Evolutionary conservation across 1,284 basidiomycete species (phyloP), one percentile per base, ranked within the genome.

Genomic region (Hymenochaete sp.): DNA sequence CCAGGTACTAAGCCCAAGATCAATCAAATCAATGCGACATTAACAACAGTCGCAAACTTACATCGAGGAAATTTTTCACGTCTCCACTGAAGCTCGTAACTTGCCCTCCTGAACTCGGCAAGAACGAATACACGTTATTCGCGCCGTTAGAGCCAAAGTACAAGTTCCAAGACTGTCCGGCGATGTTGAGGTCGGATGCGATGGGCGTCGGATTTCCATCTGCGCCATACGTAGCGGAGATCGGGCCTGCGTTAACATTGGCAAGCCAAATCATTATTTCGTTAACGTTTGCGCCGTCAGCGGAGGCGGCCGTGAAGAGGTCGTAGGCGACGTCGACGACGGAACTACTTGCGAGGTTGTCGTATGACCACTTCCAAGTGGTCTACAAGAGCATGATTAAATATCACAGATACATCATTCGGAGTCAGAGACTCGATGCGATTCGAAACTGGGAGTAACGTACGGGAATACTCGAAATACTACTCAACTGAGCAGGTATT

Each of bases 221-320:
- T 1, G 67, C 59, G 53, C 62, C 62, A 58, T 75, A 80, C 0
- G 50, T 22, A 25, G 62, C 59, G 14, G 75, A 75, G 53, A 81
- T 79, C 3, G 79, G 79, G 2, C 69, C 70, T 7, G 78, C 69
- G 51, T 73, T 72, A 62, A 61, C 67, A 56, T 73, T 76, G 4
- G 66, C 76, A 11, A 81, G 67, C 79, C 80, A 82, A 49, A 82
- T 61, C 79, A 82, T 82, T 51, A 80, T 70, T 56, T 82, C 80
- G 54, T 75, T 69, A 25, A 62, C 64, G 49, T 69, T 67, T 14
- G 65, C 60, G n/a, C 78, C 78, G 2, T 69, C 69, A 26, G 73
- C 37, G 1, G 65, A 64, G 47, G 59, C 59, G 1, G 78, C 70
- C 0, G 79, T 81, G 64, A 82, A 82, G 1, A 81, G 52, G 52